Evolutionary conservation across 2,329 filamentous ascomycete genomes (phyloP).

Genomic region (Lachnellula subtilissima): DNA sequence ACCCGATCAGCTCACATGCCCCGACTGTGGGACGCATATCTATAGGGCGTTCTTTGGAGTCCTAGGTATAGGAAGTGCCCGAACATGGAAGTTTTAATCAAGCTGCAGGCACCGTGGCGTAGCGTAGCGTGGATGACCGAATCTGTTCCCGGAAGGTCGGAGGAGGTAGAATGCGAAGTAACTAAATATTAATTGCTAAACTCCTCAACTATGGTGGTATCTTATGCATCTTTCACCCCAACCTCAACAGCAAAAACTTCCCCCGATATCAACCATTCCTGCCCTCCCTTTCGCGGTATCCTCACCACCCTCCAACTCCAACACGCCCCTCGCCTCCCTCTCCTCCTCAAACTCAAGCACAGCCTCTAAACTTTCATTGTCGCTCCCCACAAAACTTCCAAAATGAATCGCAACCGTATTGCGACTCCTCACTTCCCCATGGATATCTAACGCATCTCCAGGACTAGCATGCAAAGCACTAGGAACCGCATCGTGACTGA

Average conservation of each 20-base stretch:
- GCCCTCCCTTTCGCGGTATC: slow-evolving; percentile 9
- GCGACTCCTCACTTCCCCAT: slow-evolving; percentile 13
- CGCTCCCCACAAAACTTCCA: slow-evolving; percentile 21
- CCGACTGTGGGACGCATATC: too few relatives aligned
- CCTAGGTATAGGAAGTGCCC: too few relatives aligned
- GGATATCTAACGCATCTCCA: slow-evolving; percentile 19
- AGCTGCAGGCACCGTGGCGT: too few relatives aligned
- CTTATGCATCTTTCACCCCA: neutral
- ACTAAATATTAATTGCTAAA: too few relatives aligned
- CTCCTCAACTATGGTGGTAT: too few relatives aligned
- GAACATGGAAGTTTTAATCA: too few relatives aligned
- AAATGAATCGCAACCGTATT: slow-evolving; percentile 21
- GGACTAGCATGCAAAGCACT: slow-evolving; percentile 17
- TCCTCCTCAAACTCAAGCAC: slow-evolving; percentile 22
- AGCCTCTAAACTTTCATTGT: slow-evolving; percentile 20
- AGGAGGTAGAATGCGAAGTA: too few relatives aligned
- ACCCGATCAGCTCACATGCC: too few relatives aligned
- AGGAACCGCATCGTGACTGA: slow-evolving; percentile 20
- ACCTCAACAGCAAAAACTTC: slow-evolving; percentile 19
- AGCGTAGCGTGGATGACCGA: too few relatives aligned
- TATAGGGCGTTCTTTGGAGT: too few relatives aligned
- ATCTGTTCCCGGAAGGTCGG: too few relatives aligned
- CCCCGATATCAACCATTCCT: slow-evolving; percentile 19
- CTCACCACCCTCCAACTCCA: slow-evolving; percentile 4
- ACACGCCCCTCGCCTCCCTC: slow-evolving; percentile 7